Evolutionary conservation across 2,329 filamentous ascomycete species (phyloP).

Genomic region (Fusarium acutatum): DNA sequence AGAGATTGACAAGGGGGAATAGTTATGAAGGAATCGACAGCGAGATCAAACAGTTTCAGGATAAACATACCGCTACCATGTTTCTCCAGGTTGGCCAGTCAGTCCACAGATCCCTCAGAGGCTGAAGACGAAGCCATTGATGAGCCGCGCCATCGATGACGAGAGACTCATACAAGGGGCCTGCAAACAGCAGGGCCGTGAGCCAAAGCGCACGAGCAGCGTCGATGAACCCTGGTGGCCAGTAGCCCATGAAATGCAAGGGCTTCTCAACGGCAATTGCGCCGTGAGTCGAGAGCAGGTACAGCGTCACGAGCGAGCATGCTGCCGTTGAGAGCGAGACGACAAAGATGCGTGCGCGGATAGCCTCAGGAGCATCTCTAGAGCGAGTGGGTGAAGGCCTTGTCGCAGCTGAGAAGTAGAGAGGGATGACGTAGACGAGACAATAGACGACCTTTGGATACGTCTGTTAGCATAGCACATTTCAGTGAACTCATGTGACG

Average conservation of each 20-base stretch:
- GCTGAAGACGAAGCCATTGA: constrained; percentile 65
- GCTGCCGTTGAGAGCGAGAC: constrained; percentile 79
- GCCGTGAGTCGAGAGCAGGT: constrained; percentile 64
- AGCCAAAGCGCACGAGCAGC: constrained; percentile 71
- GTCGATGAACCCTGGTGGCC: constrained; percentile 76
- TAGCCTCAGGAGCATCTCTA: constrained; percentile 88
- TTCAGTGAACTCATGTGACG: background rate
- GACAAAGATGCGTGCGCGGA: constrained; percentile 83
- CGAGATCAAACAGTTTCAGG: constrained; percentile 6
- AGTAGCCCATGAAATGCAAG: constrained; percentile 79
- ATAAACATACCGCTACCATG: constrained; percentile 74
- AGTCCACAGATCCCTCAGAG: constrained; percentile 67
- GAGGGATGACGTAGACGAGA: constrained; percentile 87
- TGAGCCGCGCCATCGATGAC: constrained; percentile 77
- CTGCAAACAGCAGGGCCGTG: constrained; percentile 81
- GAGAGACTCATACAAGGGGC: constrained; percentile 82
- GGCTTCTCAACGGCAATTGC: constrained; percentile 57
- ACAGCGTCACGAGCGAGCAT: constrained; percentile 72
- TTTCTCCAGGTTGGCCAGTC: constrained; percentile 90
- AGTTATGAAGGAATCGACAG: constrained; percentile 20
- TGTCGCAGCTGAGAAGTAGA: constrained; percentile 84
- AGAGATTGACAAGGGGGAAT: constrained; percentile 18
- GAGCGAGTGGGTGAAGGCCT: constrained; percentile 81
- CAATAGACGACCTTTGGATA: constrained; percentile 73
- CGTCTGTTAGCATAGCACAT: constrained; percentile 11